A percentile compares a stretch with the other conserved stretches of the same genome.
Conservation (phyloP, 2,329 filamentous ascomycete species). For the Colletotrichum cuscutae region DNA sequence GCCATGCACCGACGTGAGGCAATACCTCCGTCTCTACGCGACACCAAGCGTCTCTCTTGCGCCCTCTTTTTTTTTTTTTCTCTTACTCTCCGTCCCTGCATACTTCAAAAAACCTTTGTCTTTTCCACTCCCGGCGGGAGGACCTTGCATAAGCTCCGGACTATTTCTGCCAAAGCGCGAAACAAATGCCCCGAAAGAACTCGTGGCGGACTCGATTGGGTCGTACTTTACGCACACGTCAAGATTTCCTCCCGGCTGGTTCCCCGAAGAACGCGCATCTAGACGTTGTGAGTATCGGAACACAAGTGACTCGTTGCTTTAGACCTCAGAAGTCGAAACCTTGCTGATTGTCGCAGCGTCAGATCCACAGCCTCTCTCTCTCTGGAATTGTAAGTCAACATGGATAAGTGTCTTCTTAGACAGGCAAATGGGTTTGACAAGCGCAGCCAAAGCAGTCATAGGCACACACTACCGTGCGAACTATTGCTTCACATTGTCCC, state of each 20-base stretch:
- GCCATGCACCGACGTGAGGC: neutral
- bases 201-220: neutral
- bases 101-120: neutral
- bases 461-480: neutral
- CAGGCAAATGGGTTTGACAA: neutral
- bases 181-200: neutral
- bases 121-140: neutral
- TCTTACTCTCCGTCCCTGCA: neutral
- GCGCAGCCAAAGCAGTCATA: neutral
- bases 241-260: neutral
- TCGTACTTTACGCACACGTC: neutral
- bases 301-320: neutral
- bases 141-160: neutral
- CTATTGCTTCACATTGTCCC: neutral
- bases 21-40: neutral
- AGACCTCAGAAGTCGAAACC: neutral
- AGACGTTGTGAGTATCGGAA: neutral
- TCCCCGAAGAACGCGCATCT: neutral
- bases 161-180: neutral
- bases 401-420: neutral
- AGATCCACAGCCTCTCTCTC: neutral
- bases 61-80: neutral
- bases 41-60: neutral
- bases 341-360: neutral
- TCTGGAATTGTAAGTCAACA: neutral